Evolutionary conservation across 2,329 filamentous ascomycete species (phyloP).

Genomic region (Venturia aucupariae): DNA sequence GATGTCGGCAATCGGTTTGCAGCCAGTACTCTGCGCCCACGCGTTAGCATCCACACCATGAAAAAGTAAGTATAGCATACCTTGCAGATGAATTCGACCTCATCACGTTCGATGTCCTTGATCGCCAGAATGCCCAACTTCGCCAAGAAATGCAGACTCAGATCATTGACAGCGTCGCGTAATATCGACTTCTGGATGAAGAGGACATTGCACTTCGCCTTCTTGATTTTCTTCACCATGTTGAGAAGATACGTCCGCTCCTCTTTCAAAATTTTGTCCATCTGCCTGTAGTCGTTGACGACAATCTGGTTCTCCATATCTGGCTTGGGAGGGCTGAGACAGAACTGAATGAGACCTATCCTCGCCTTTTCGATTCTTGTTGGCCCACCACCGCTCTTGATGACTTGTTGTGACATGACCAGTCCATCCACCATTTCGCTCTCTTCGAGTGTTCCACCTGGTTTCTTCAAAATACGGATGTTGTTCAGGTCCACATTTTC

Average conservation of each 20-base stretch:
- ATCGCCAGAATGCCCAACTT: conserved; percentile 92
- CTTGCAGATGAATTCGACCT: conserved; percentile 99
- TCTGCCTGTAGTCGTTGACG: conserved; percentile 98
- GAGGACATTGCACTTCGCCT: conserved; percentile 98
- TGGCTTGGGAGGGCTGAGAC: conserved; percentile 94
- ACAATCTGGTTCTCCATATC: conserved; percentile 99
- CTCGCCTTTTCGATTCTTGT: conserved; percentile 91
- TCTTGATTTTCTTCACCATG: conserved; percentile 99
- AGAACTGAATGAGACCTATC: conserved; percentile 97
- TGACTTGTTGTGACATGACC: conserved; percentile 81
- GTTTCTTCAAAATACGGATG: conserved; percentile 95
- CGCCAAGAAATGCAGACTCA: conserved; percentile 93
- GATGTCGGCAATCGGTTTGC: conserved; percentile 97
- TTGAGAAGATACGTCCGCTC: conserved; percentile 96
- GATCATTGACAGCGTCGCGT: conserved; percentile 92
- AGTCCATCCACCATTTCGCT: conserved; percentile 94
- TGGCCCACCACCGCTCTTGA: conserved; percentile 89
- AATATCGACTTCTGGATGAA: conserved; percentile 98
- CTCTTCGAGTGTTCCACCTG: conserved; percentile 95
- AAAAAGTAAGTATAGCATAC: conserved; percentile 15
- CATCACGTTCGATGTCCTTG: conserved; percentile 97
- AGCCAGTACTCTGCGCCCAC: conserved; percentile 62
- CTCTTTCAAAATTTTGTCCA: conserved; percentile 99
- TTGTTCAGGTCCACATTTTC: conserved; percentile 96
- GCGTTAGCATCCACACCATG: not conserved